Conservation (phyloP, 2,329 filamentous ascomycete species). For the Furcasterigmium furcatum region DNA sequence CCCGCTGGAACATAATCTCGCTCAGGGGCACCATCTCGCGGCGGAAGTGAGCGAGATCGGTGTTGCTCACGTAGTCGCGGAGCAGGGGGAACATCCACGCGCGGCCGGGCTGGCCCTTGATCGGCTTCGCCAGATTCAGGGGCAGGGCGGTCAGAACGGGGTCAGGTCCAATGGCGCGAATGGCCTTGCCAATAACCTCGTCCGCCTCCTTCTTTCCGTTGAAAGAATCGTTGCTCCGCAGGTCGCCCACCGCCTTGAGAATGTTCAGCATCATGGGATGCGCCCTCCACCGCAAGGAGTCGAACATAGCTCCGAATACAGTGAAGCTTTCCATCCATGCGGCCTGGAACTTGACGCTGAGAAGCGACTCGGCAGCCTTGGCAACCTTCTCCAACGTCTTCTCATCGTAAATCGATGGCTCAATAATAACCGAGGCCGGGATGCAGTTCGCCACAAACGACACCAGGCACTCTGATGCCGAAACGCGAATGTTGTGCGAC, state of each 20-base stretch:
- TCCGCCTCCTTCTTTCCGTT: conserved; percentile 94
- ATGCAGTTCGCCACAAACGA: conserved; percentile 91
- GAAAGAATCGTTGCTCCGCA: conserved; percentile 85
- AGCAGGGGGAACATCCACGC: conserved; percentile 95
- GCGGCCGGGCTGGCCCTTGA: conserved; percentile 74
- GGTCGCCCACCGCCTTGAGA: conserved; percentile 77
- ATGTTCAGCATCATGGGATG: conserved; percentile 74
- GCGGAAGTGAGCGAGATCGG: conserved; percentile 80
- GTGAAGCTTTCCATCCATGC: conserved; percentile 96
- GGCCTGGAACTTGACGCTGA: conserved; percentile 88
- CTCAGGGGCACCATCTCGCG: conserved; percentile 85
- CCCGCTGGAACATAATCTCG: conserved; percentile 82
- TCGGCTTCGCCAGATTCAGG: conserved; percentile 77
- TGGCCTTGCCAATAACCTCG: conserved; percentile 80
- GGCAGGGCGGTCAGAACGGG: conserved; percentile 79
- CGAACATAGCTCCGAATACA: conserved; percentile 82
- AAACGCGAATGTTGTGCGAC: conserved; percentile 90
- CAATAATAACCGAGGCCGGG: conserved; percentile 75
- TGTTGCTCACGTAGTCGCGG: conserved; percentile 86
- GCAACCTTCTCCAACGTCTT: conserved; percentile 82
- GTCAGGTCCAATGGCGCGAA: conserved; percentile 86
- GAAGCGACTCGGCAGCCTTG: conserved; percentile 66
- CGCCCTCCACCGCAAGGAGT: conserved; percentile 80
- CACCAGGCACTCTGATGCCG: conserved; percentile 90
- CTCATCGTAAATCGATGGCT: conserved; percentile 90